These are phyloP conservation scores for Colletotrichum scovillei DNA, from an alignment of 2,329 filamentous ascomycete genomes.

Conservation along the genomic window DNA sequence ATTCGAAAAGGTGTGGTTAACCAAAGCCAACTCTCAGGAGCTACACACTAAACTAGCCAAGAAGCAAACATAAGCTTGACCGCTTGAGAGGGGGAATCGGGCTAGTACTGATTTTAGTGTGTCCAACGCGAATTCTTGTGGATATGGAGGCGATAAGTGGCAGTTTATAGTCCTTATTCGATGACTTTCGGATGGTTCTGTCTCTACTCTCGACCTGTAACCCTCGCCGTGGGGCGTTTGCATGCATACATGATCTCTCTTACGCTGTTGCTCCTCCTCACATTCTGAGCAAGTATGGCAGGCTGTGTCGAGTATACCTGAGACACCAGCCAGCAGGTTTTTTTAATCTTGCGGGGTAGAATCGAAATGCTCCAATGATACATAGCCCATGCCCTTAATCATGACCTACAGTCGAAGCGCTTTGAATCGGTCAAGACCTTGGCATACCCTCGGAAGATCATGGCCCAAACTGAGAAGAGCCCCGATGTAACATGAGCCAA, in stretches of 20 bases:
- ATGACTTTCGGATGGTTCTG: not conserved
- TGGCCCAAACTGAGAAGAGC: not conserved
- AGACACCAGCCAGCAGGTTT: not conserved
- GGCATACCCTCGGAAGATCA: not conserved
- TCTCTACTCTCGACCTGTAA: not conserved
- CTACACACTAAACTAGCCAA: not conserved
- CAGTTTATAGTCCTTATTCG: too few relatives aligned
- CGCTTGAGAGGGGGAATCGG: not conserved
- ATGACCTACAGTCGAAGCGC: not conserved
- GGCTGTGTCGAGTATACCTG: not conserved
- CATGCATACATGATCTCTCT: not conserved
- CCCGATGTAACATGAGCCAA: not conserved
- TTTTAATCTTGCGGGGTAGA: not conserved
- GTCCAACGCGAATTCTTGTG: not conserved
- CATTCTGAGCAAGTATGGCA: not conserved
- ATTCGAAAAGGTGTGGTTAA: not conserved
- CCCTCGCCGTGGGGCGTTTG: not conserved
- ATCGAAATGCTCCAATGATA: not conserved
- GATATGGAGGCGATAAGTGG: not conserved
- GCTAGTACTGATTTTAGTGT: not conserved
- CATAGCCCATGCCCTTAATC: not conserved
- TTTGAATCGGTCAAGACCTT: not conserved
- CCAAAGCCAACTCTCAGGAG: not conserved
- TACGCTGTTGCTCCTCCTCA: not conserved
- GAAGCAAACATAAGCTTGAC: not conserved